Evolutionary conservation across 164 flowering plant species (phyloP).

Genomic region (Cinnamomum micranthum): DNA sequence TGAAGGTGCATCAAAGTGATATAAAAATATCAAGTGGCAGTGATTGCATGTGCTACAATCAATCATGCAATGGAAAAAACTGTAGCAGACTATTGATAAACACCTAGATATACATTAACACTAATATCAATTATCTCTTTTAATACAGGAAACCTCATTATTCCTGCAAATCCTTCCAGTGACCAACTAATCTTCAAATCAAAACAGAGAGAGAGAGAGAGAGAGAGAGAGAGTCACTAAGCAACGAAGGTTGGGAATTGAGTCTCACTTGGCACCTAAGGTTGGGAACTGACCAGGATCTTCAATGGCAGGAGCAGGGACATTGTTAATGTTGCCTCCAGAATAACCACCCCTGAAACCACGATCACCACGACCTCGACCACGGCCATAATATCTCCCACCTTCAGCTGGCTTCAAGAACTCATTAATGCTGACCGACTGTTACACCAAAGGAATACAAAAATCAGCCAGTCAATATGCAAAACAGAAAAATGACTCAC

Average conservation of each 20-base stretch:
- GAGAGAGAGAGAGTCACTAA: background rate
- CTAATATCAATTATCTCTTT: conserved; percentile 8
- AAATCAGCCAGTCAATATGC: background rate
- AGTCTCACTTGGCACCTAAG: conserved; percentile 55
- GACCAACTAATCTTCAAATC: background rate
- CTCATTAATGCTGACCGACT: conserved; percentile 82
- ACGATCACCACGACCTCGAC: conserved; percentile 73
- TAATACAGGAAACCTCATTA: conserved; percentile 31
- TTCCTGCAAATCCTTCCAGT: conserved; percentile 27
- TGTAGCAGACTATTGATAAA: background rate
- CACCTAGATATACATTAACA: conserved; percentile 35
- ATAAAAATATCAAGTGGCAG: background rate
- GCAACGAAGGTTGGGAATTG: background rate
- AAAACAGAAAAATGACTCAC: background rate
- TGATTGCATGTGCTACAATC: background rate
- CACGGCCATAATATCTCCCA: conserved; percentile 61
- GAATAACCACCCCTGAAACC: conserved; percentile 68
- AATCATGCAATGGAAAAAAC: background rate
- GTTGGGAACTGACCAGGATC: conserved; percentile 64
- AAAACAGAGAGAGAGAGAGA: conserved; percentile 6
- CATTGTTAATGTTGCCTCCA: conserved; percentile 26
- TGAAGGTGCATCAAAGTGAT: background rate
- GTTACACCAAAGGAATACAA: conserved; percentile 1
- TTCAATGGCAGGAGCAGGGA: conserved; percentile 38
- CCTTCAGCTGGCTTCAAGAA: conserved; percentile 93